A percentile compares a stretch with the other conserved stretches of the same genome.
Conservation (phyloP, 345 rosid genomes). For the Euphorbia pulcherrima region DNA sequence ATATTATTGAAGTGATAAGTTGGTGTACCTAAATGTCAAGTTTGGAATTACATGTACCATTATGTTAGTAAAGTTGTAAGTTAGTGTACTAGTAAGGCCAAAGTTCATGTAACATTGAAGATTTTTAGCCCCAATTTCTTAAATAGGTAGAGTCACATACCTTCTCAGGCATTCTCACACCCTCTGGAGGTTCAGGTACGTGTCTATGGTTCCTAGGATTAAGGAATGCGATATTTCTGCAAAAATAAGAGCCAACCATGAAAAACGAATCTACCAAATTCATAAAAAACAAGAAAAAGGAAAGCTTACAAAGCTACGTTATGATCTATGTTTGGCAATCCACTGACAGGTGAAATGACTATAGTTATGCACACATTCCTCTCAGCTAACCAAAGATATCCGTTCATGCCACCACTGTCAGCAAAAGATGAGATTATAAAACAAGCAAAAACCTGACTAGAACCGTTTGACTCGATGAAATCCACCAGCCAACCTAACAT, state of each 20-base stretch:
- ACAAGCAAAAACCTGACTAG: constrained; percentile 13
- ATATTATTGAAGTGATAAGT: too few species aligned
- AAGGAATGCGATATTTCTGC: constrained; percentile 71
- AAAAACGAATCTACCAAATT: constrained; percentile 11
- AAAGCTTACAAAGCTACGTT: constrained; percentile 69
- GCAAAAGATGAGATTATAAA: constrained; percentile 21
- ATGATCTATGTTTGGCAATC: constrained; percentile 53
- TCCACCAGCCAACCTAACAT: constrained; percentile 70
- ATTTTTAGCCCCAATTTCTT: too few species aligned
- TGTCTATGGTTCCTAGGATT: constrained; percentile 54
- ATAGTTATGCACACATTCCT: constrained; percentile 46
- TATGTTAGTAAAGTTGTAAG: too few species aligned
- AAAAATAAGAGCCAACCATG: constrained; percentile 12
- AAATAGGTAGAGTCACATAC: constrained; percentile 33
- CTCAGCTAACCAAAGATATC: constrained; percentile 62
- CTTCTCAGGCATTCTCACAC: constrained; percentile 66
- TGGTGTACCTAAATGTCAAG: too few species aligned
- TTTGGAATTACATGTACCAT: too few species aligned
- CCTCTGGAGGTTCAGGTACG: constrained; percentile 69
- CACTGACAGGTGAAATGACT: constrained; percentile 62
- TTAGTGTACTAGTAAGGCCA: too few species aligned
- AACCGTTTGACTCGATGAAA: constrained; percentile 6
- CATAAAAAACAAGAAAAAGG: constrained; percentile 18
- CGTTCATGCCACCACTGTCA: constrained; percentile 88
- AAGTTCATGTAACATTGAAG: too few species aligned